A percentile compares a stretch with the other conserved stretches of the same genome.
Evolutionary conservation across 2,329 filamentous ascomycete species (phyloP).

Genomic region (Purpureocillium takamizusanense): DNA sequence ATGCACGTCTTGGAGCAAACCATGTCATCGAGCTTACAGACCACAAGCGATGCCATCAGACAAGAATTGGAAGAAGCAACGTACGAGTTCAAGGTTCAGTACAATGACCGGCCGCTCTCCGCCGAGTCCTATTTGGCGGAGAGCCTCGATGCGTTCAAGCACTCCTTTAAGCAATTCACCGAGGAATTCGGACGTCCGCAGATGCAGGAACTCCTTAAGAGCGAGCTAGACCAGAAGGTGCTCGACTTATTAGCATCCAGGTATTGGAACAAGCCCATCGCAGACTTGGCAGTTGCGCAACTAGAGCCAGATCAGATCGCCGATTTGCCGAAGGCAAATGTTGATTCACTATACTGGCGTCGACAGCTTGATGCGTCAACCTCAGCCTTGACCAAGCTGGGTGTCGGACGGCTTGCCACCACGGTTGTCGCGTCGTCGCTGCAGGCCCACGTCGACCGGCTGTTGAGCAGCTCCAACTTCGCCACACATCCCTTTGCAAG

Average conservation of each 20-base stretch:
- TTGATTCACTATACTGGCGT: conserved; percentile 83
- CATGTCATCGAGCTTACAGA: conserved; percentile 87
- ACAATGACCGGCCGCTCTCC: conserved; percentile 90
- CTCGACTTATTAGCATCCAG: conserved; percentile 84
- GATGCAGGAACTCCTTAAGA: conserved; percentile 82
- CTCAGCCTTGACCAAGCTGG: conserved; percentile 84
- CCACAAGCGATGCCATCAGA: conserved; percentile 83
- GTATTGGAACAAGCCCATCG: conserved; percentile 95
- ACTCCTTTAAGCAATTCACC: conserved; percentile 90
- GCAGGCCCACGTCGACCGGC: conserved; percentile 69
- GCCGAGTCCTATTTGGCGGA: conserved; percentile 96
- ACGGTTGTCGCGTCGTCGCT: conserved; percentile 85
- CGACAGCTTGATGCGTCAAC: conserved; percentile 89
- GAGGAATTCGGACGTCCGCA: conserved; percentile 83
- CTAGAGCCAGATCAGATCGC: conserved; percentile 64
- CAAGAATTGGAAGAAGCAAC: conserved; percentile 94
- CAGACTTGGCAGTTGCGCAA: conserved; percentile 61
- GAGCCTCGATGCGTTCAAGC: conserved; percentile 92
- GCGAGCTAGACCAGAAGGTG: conserved; percentile 88
- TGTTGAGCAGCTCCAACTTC: conserved; percentile 78
- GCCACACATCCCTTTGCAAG: conserved; percentile 84
- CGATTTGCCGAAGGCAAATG: conserved; percentile 75
- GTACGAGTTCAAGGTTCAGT: conserved; percentile 99
- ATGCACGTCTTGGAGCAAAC: conserved; percentile 96
- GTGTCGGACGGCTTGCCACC: conserved; percentile 85